phyloP scores from a whole-genome alignment of 1,139 yeast genomes.

The Candida albicans region DNA sequence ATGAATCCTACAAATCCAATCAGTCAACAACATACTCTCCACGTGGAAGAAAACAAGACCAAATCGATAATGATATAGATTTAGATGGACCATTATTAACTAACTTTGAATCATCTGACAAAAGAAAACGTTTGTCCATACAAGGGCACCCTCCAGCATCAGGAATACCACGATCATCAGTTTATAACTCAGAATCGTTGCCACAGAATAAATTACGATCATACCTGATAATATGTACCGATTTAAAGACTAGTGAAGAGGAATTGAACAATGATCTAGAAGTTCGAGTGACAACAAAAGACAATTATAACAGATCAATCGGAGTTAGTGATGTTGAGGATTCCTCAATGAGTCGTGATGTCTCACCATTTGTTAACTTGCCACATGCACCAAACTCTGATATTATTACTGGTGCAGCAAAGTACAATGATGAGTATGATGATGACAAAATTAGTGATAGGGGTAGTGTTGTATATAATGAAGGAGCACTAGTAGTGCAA shows the following conservation, averaged over 20 bases:
- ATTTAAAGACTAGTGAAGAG: conserved; percentile 25
- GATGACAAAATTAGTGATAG: conserved; percentile 1
- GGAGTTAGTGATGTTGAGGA: not conserved
- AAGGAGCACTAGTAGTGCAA: conserved; percentile 16
- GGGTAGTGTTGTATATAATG: not conserved
- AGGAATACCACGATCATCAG: conserved; percentile 31
- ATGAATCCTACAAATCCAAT: not conserved
- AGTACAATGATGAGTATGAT: not conserved
- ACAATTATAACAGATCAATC: not conserved
- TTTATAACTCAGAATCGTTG: conserved; percentile 12
- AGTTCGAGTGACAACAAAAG: conserved; percentile 21
- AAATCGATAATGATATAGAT: not conserved
- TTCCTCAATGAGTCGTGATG: conserved; percentile 7
- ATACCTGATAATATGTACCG: conserved; percentile 28
- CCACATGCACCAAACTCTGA: conserved; percentile 3
- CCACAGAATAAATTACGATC: conserved; percentile 16
- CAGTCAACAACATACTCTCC: not conserved
- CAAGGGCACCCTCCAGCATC: conserved; percentile 23
- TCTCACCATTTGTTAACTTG: conserved; percentile 8
- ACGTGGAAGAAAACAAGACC: too few species aligned
- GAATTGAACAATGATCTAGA: conserved; percentile 31
- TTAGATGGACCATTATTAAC: conserved; percentile 18
- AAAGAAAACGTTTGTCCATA: conserved; percentile 32
- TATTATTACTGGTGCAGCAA: conserved; percentile 1
- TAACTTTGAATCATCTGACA: conserved; percentile 26